Conservation (phyloP, 805 yeast genomes). For the Yamadazyma kitorensis region DNA sequence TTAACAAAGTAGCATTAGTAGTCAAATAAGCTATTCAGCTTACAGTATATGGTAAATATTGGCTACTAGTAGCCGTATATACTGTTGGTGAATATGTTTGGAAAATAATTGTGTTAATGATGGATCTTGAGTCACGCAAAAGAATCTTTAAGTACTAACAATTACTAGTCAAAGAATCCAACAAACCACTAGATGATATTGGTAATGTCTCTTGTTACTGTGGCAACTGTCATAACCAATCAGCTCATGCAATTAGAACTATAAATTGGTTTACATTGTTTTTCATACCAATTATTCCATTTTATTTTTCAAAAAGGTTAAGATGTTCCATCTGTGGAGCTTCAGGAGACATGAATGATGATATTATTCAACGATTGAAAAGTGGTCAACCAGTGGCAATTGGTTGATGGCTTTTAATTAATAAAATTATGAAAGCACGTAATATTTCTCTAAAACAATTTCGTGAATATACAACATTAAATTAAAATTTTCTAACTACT, state of each 20-base stretch:
- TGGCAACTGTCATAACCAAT: constrained; percentile 56
- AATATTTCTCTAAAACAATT: too few relatives aligned
- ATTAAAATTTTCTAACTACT: too few relatives aligned
- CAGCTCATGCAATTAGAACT: constrained; percentile 51
- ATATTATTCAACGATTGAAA: constrained; percentile 22
- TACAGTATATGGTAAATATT: too few relatives aligned
- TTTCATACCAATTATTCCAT: constrained; percentile 54
- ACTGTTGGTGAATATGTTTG: too few relatives aligned
- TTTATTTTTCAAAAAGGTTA: constrained; percentile 50
- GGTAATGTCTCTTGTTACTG: constrained; percentile 43
- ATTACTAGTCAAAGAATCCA: constrained; percentile 31
- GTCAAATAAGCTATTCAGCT: too few relatives aligned
- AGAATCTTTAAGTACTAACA: constrained; percentile 1
- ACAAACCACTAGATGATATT: constrained; percentile 28
- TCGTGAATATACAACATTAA: too few relatives aligned
- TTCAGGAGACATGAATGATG: constrained; percentile 25
- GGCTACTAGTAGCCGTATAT: too few relatives aligned
- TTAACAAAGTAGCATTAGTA: too few relatives aligned
- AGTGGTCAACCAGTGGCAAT: constrained; percentile 37
- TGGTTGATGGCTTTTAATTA: constrained; percentile 56
- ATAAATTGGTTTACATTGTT: constrained; percentile 53
- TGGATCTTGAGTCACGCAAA: too few relatives aligned
- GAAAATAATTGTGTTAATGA: too few relatives aligned
- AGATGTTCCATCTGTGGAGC: constrained; percentile 52
- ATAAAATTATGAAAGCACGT: too few relatives aligned